phyloP scores from a whole-genome alignment of 306 rosid species.

The Geum urbanum region DNA sequence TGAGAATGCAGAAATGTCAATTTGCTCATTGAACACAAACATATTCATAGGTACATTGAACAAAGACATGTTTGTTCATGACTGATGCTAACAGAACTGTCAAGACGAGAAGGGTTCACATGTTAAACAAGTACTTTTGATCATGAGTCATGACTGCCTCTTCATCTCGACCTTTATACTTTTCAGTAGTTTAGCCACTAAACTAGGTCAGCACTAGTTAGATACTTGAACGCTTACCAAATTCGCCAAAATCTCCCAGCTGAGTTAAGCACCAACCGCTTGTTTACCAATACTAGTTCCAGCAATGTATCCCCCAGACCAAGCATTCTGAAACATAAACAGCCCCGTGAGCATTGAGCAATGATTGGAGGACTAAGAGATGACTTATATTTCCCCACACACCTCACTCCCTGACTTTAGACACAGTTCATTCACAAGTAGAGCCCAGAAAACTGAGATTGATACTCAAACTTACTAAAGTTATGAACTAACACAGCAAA shows the following conservation, averaged over 20 bases:
- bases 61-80: not conserved
- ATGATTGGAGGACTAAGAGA: not conserved
- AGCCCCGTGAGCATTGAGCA: not conserved
- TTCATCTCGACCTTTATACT: conserved; percentile 1
- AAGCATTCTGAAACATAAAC: conserved; percentile 60
- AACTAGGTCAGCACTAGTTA: not conserved
- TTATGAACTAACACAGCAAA: not conserved
- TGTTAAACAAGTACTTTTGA: not conserved
- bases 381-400: conserved; percentile 6
- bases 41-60: not conserved
- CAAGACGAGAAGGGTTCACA: not conserved
- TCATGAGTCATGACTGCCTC: not conserved
- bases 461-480: not conserved
- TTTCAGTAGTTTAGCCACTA: not conserved
- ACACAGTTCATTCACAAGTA: conserved; percentile 1
- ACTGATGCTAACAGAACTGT: not conserved
- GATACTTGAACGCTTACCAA: not conserved
- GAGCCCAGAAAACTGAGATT: not conserved
- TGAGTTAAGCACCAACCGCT: conserved; percentile 23
- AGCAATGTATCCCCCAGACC: conserved; percentile 84
- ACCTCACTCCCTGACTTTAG: not conserved
- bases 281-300: conserved; percentile 70
- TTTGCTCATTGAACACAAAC: not conserved
- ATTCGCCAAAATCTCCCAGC: not conserved
- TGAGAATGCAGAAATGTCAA: not conserved